phyloP scores from a whole-genome alignment of 2,329 filamentous ascomycete genomes.

The Colletotrichum sp. region DNA sequence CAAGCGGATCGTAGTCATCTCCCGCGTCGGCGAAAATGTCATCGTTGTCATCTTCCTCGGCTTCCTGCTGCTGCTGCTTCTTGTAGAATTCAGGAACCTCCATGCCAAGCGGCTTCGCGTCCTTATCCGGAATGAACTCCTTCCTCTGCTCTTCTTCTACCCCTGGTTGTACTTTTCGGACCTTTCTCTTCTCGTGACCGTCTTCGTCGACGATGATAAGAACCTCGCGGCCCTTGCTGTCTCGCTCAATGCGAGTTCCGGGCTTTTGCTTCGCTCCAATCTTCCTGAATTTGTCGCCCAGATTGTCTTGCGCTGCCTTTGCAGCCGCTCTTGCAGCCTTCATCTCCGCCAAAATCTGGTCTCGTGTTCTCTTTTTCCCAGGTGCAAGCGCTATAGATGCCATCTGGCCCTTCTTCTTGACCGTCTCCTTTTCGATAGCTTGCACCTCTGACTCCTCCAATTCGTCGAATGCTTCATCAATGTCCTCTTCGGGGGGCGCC shows the following conservation, averaged over 20 bases:
- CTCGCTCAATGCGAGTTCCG: conserved; percentile 64
- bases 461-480: conserved; percentile 72
- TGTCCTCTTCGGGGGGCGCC: conserved; percentile 41
- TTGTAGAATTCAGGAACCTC: conserved; percentile 66
- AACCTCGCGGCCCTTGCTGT: conserved; percentile 66
- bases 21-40: conserved; percentile 72
- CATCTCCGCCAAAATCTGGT: conserved; percentile 71
- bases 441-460: conserved; percentile 61
- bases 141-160: conserved; percentile 39
- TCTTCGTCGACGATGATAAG: conserved; percentile 71
- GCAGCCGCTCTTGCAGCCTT: conserved; percentile 68
- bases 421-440: conserved; percentile 55
- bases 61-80: conserved; percentile 49
- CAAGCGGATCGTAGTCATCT: conserved; percentile 72
- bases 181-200: conserved; percentile 69
- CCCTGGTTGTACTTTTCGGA: conserved; percentile 56
- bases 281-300: conserved; percentile 69
- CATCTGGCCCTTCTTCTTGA: conserved; percentile 67
- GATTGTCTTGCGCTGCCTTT: conserved; percentile 53
- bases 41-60: conserved; percentile 60
- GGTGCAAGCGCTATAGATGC: conserved; percentile 56
- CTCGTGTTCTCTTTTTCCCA: conserved; percentile 66
- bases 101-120: conserved; percentile 66
- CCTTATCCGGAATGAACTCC: conserved; percentile 58
- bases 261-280: conserved; percentile 61